Evolutionary conservation across 257 asterid species (phyloP).

Genomic region (Parsonsia alboflavescens): DNA sequence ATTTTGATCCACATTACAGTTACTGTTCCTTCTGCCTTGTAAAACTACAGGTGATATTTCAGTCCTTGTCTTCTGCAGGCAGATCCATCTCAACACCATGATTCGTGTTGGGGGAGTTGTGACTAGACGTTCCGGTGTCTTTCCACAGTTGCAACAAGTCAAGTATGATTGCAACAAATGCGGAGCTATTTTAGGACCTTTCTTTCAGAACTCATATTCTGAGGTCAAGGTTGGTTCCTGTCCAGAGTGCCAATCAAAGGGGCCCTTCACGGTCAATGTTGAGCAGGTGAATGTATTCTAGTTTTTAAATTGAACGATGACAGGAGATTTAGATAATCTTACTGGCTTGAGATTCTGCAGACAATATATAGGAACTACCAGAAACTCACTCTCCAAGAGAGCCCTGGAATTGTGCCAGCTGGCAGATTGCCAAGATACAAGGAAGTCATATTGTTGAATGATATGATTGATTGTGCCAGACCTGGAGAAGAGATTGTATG

Average conservation of each 20-base stretch:
- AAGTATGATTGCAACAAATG: conserved; percentile 90
- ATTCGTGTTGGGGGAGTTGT: conserved; percentile 98
- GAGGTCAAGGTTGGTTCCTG: conserved; percentile 98
- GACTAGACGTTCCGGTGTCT: conserved; percentile 94
- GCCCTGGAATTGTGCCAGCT: conserved; percentile 99
- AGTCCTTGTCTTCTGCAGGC: conserved; percentile 47
- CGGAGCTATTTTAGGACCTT: conserved; percentile 89
- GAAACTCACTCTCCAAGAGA: conserved; percentile 94
- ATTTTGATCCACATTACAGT: neutral
- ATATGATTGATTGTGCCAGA: conserved; percentile 95
- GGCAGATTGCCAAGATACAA: conserved; percentile 98
- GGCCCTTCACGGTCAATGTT: conserved; percentile 87
- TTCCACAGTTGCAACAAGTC: conserved; percentile 94
- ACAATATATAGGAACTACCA: conserved; percentile 95
- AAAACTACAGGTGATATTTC: neutral
- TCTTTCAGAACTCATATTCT: conserved; percentile 93
- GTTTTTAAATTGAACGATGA: conserved; percentile 1
- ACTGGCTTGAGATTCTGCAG: conserved; percentile 35
- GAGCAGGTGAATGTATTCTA: conserved; percentile 65
- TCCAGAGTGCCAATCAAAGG: conserved; percentile 94
- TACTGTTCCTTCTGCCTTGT: neutral
- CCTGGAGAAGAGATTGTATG: conserved; percentile 98
- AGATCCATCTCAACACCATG: conserved; percentile 95
- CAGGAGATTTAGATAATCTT: conserved; percentile 10
- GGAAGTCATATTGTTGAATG: conserved; percentile 97